Conservation (phyloP, 106 monocot species). For the Acorus gramineus region DNA sequence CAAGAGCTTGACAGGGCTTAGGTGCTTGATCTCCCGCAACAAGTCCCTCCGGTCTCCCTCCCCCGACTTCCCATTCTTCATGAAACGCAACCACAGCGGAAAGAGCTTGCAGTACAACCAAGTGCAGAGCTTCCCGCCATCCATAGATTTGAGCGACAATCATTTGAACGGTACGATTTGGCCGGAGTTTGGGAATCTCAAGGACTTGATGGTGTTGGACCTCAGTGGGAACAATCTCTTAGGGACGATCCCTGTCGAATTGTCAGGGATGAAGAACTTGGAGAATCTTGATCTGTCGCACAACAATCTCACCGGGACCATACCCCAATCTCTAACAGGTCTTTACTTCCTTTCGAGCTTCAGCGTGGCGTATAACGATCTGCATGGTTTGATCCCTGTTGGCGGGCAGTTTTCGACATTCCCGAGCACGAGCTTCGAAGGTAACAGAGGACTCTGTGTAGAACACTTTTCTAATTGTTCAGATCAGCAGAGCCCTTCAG, state of each 20-base stretch:
- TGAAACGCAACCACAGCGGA: slow-evolving; percentile 14
- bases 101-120: slow-evolving; percentile 28
- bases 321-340: slow-evolving; percentile 21
- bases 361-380: slow-evolving; percentile 36
- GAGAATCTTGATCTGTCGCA: slow-evolving; percentile 38
- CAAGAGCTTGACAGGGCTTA: slow-evolving; percentile 18
- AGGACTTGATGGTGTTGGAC: slow-evolving; percentile 25
- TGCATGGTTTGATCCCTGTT: slow-evolving; percentile 24
- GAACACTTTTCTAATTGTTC: slow-evolving; percentile 15
- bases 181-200: slow-evolving; percentile 27
- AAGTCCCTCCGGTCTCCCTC: neutral
- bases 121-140: slow-evolving; percentile 25
- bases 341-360: slow-evolving; percentile 36
- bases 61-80: slow-evolving; percentile 20
- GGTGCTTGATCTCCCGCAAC: slow-evolving; percentile 12
- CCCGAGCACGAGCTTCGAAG: slow-evolving; percentile 13
- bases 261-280: slow-evolving; percentile 35
- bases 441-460: slow-evolving; percentile 24
- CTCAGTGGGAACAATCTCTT: slow-evolving; percentile 28
- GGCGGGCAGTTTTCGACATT: slow-evolving; percentile 47
- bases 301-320: slow-evolving; percentile 36
- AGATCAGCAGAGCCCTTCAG: neutral
- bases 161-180: slow-evolving; percentile 18
- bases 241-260: slow-evolving; percentile 33
- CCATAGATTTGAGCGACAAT: slow-evolving; percentile 27